A percentile compares a stretch with the other conserved stretches of the same genome.
These are phyloP conservation scores for Saccharomyces hybrid DNA, from an alignment of 1,139 yeast species.

Conservation along the genomic window DNA sequence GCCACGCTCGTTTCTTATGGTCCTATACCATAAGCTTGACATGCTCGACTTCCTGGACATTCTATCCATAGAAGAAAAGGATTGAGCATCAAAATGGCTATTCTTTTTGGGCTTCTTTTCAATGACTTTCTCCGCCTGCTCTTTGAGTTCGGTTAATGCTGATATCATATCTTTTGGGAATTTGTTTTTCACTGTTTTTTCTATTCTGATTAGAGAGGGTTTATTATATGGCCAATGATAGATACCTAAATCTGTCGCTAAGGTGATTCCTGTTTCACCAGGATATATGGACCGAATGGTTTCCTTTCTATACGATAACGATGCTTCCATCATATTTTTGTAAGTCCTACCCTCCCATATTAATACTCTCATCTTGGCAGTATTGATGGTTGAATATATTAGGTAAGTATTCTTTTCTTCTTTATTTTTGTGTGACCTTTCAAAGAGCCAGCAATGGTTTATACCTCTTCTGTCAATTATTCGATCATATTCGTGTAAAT, in stretches of 20 bases:
- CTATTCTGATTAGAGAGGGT: slow-evolving; percentile 12
- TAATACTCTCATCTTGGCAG: slow-evolving; percentile 19
- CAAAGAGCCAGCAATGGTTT: slow-evolving; percentile 21
- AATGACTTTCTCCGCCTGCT: neutral
- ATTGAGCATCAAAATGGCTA: slow-evolving; percentile 4
- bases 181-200: slow-evolving; percentile 16
- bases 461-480: slow-evolving; percentile 29
- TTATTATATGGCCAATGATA: slow-evolving; percentile 21
- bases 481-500: slow-evolving; percentile 27
- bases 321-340: slow-evolving; percentile 20
- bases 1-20: neutral
- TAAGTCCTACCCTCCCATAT: slow-evolving; percentile 26
- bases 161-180: slow-evolving; percentile 19
- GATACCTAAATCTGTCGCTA: slow-evolving; percentile 20
- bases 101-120: neutral
- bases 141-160: slow-evolving; percentile 14
- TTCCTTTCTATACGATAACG: slow-evolving; percentile 18
- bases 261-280: slow-evolving; percentile 12
- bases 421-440: slow-evolving; percentile 5
- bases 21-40: slow-evolving; percentile 15
- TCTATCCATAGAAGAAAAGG: slow-evolving; percentile 9
- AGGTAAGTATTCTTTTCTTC: slow-evolving; percentile 15
- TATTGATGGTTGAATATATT: slow-evolving; percentile 18
- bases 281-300: slow-evolving; percentile 15
- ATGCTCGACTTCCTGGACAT: slow-evolving; percentile 16